Percentiles rank a stretch among this genome's conserved stretches.
These are phyloP conservation scores for Acacia concinna DNA, from an alignment of 331 rosid species.

Conservation along the genomic window DNA sequence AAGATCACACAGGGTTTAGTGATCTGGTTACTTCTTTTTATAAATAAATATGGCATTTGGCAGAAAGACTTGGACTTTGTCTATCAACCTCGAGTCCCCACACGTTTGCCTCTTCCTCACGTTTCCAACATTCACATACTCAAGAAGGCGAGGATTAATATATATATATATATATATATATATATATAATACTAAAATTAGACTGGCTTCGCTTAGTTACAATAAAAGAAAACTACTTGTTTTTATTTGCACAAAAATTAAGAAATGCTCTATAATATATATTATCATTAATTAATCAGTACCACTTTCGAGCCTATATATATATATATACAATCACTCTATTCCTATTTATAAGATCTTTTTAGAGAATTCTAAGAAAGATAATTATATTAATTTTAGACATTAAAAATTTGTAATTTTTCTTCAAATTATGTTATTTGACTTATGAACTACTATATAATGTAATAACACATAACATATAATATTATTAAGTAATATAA, in stretches of 20 bases:
- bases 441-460: too few relatives aligned
- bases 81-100: background rate
- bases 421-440: too few relatives aligned
- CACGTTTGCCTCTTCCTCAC: conserved; percentile 1
- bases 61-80: background rate
- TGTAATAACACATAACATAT: too few relatives aligned
- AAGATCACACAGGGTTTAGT: background rate
- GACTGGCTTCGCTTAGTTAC: background rate
- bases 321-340: too few relatives aligned
- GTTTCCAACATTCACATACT: background rate
- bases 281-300: background rate
- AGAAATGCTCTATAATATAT: background rate
- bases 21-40: background rate
- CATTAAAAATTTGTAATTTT: too few relatives aligned
- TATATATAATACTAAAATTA: background rate
- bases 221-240: background rate
- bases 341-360: too few relatives aligned
- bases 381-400: too few relatives aligned
- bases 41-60: background rate
- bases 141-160: background rate
- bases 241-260: background rate
- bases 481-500: too few relatives aligned
- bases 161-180: background rate
- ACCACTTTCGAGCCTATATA: background rate
- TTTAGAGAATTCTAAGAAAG: too few relatives aligned